Base-by-base conservation (phyloP, 495 filamentous ascomycete genomes). In the Parathielavia appendiculata region DNA sequence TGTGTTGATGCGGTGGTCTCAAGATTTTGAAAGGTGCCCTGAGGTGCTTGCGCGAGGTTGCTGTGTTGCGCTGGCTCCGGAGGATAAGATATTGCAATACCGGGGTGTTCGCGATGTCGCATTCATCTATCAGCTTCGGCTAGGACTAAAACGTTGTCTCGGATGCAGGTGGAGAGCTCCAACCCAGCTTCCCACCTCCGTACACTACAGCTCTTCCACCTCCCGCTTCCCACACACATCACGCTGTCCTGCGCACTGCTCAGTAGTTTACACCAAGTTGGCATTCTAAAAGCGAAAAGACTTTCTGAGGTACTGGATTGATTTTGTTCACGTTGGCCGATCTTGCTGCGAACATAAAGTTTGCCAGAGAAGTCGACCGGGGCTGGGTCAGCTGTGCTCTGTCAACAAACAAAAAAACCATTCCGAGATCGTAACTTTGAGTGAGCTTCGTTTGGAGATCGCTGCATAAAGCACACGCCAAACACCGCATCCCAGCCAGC, bases 131-230 rank as follows among this genome's bases (percentile, higher is more conserved):
- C 50, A 48, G 40, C 54, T 5, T 1, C 5, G 23, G 36, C 39
- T 57, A 40, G 46, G 44, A 10, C 54, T 16, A 39, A 50, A 60
- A 46, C 41, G 58, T 35, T 35, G 36, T 48, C 26, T 56, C 55
- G 26, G 52, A 63, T 57, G 60, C 61, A 57, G 39, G 38, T 34
- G 23, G 54, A 11, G 34, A 56, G 60, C 58, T 64, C 60, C 66
- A 63, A 56, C 53, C 52, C 56, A 57, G 52, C 47, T 54, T 51
- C 34, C 49, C 26, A 30, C 26, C 26, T 30, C 26, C 26, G 6
- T 55, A 23, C 54, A 38, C 38, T 36, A 39, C 47, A 43, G 13
- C 53, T 59, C 52, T 52, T 46, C 57, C 55, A 23, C n/a, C 57
- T 61, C 56, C 44, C 36, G n/a, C 38, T 26, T 41, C 35, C 58